Evolutionary conservation across 306 rosid species (phyloP).

Genomic region (Prunus kanzakura): DNA sequence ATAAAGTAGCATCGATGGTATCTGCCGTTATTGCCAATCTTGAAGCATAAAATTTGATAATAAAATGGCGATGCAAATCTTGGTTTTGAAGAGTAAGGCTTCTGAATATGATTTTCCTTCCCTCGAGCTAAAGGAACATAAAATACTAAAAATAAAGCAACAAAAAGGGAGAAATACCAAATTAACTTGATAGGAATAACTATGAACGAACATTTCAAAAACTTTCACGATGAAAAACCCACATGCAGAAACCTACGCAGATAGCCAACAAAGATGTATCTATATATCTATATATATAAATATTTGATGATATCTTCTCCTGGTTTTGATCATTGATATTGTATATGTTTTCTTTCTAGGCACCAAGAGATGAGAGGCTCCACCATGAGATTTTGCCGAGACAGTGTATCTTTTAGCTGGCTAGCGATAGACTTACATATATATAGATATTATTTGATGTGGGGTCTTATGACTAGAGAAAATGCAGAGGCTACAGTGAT

Average conservation of each 20-base stretch:
- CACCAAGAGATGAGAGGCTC: neutral
- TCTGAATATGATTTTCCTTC: neutral
- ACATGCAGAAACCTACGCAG: neutral
- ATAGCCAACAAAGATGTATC: neutral
- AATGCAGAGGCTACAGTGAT: neutral
- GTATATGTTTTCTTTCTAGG: neutral
- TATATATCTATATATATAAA: neutral
- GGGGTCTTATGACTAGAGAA: neutral
- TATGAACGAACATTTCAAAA: neutral
- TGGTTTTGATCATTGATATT: neutral
- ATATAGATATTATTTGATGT: neutral
- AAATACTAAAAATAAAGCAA: too few relatives aligned
- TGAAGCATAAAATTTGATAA: neutral
- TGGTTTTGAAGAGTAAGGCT: neutral
- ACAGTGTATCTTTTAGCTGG: neutral
- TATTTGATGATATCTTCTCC: neutral
- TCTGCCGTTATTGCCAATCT: neutral
- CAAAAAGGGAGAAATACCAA: neutral
- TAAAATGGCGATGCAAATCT: neutral
- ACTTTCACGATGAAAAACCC: neutral
- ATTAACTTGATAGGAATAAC: neutral
- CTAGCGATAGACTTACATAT: neutral
- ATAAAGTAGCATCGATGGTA: neutral
- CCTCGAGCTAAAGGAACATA: too few relatives aligned
- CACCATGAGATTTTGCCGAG: neutral